Evolutionary conservation across 108 stramenopile species (phyloP).

Genomic region (Schizochytrium sp.): DNA sequence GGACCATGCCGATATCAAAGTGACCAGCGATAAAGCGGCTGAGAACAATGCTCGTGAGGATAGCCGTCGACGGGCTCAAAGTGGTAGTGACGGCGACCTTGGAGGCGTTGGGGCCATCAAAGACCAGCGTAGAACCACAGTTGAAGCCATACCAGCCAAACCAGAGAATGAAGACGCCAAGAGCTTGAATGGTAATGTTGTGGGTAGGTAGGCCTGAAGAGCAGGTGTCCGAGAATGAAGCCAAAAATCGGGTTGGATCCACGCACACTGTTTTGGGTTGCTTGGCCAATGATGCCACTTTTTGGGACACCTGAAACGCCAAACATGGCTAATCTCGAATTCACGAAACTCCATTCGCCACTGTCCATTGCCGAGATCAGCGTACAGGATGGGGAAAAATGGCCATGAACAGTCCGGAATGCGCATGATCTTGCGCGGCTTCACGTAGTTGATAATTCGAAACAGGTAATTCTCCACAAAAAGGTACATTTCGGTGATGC

Average conservation of each 20-base stretch:
- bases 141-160: conserved; percentile 60
- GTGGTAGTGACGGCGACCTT: background rate
- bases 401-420: background rate
- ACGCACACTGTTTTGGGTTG: background rate
- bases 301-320: background rate
- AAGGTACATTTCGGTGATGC: background rate
- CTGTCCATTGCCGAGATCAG: background rate
- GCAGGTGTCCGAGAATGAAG: background rate
- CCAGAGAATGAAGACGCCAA: conserved; percentile 24
- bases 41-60: background rate
- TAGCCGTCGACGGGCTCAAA: background rate
- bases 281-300: background rate
- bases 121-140: conserved; percentile 57
- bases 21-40: background rate
- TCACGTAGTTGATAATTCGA: background rate
- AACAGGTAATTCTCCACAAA: background rate
- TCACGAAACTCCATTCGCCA: background rate
- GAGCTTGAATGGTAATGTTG: background rate
- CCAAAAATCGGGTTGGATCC: background rate
- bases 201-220: background rate
- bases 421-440: background rate
- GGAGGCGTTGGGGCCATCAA: conserved; percentile 25
- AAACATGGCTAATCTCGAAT: background rate
- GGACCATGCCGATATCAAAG: background rate
- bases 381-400: background rate